These are phyloP conservation scores for Mycocentrospora acerina DNA, from an alignment of 2,329 filamentous ascomycete species.

Conservation along the genomic window DNA sequence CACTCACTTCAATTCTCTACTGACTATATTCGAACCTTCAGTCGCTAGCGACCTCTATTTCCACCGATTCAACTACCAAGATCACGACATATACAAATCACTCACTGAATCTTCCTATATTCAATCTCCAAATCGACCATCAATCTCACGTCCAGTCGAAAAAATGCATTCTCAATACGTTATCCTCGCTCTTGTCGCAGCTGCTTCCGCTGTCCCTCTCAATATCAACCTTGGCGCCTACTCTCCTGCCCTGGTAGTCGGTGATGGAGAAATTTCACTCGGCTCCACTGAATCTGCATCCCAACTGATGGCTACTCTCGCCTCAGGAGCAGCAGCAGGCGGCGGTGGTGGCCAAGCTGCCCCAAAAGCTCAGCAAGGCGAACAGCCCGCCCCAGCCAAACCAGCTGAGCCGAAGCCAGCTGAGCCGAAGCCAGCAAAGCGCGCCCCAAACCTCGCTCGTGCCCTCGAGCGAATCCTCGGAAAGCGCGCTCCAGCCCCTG, in stretches of 20 bases:
- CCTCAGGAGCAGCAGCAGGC: conserved; percentile 42
- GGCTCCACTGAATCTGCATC: conserved; percentile 46
- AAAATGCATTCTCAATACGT: conserved; percentile 44
- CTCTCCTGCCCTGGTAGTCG: conserved; percentile 55
- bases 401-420: conserved; percentile 25
- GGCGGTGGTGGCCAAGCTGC: conserved; percentile 19
- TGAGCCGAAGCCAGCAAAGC: conserved; percentile 29
- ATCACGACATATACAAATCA: conserved; percentile 25
- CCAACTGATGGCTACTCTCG: conserved; percentile 48
- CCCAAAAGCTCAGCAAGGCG: conserved; percentile 18
- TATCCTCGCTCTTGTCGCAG: conserved; percentile 38
- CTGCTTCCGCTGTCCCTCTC: conserved; percentile 47
- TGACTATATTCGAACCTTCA: conserved; percentile 25
- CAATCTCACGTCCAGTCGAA: conserved; percentile 17
- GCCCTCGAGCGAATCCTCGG: conserved; percentile 25
- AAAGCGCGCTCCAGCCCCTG: conserved; percentile 29
- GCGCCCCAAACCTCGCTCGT: conserved; percentile 28
- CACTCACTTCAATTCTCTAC: conserved; percentile 41
- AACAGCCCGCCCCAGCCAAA: conserved; percentile 16
- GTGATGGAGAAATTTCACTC: conserved; percentile 56
- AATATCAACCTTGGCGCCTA: conserved; percentile 58
- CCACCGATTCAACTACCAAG: conserved; percentile 11
- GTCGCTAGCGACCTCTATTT: conserved; percentile 40
- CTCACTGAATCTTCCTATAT: conserved; percentile 14
- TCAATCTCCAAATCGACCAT: conserved; percentile 3